A percentile compares a stretch with the other conserved stretches of the same genome.
Evolutionary conservation across 1,139 yeast species (phyloP).

Genomic region (Sugiyamaella novakii): DNA sequence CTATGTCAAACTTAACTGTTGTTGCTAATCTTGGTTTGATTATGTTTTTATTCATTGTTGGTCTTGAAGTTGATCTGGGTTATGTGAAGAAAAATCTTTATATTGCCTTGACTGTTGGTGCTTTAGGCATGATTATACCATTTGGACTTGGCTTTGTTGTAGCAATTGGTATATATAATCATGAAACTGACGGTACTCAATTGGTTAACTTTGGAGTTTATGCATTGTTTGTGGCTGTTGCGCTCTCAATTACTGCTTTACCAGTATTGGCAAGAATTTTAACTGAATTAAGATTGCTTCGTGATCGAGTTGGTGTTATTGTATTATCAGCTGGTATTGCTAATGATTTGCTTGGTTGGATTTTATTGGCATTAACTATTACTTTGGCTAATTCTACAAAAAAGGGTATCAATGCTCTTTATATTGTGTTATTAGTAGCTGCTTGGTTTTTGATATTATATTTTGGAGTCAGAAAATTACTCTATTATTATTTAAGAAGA

Average conservation of each 20-base stretch:
- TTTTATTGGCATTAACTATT: slow-evolving; percentile 69
- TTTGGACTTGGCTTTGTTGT: slow-evolving; percentile 76
- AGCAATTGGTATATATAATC: slow-evolving; percentile 63
- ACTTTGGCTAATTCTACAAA: slow-evolving; percentile 70
- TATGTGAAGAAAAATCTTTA: slow-evolving; percentile 61
- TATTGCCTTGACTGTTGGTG: slow-evolving; percentile 67
- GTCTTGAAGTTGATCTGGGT: slow-evolving; percentile 70
- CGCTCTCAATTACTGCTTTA: slow-evolving; percentile 80
- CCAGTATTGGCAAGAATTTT: slow-evolving; percentile 80
- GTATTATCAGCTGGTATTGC: slow-evolving; percentile 80
- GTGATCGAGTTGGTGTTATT: slow-evolving; percentile 75
- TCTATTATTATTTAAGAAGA: slow-evolving; percentile 50
- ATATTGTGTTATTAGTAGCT: slow-evolving; percentile 61
- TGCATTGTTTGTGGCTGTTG: slow-evolving; percentile 77
- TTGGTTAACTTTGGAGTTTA: slow-evolving; percentile 64
- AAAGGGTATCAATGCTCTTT: slow-evolving; percentile 65
- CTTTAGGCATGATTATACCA: slow-evolving; percentile 71
- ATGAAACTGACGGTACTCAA: slow-evolving; percentile 38
- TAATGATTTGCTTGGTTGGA: slow-evolving; percentile 83
- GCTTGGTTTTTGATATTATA: slow-evolving; percentile 67
- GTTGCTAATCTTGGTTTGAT: slow-evolving; percentile 75
- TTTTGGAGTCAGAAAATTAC: slow-evolving; percentile 56
- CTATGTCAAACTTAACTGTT: slow-evolving; percentile 64
- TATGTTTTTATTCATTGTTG: slow-evolving; percentile 71
- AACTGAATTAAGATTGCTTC: slow-evolving; percentile 67